phyloP scores from a whole-genome alignment of 306 rosid species.

The Acacia melanoxylon region DNA sequence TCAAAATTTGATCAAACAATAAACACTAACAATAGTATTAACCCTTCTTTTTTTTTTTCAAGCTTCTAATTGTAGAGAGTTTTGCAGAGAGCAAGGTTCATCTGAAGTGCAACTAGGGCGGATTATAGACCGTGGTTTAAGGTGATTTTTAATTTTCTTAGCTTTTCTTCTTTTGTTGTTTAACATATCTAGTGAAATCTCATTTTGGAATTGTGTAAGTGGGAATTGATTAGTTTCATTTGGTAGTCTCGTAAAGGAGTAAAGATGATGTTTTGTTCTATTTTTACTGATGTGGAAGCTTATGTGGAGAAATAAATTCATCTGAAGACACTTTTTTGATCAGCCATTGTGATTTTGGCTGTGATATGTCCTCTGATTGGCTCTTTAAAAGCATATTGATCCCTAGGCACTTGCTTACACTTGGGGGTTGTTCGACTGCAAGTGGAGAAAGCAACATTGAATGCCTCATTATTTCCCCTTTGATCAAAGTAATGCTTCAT shows the following conservation, averaged over 20 bases:
- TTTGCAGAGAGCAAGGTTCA: conserved; percentile 58
- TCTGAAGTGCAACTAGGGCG: conserved; percentile 85
- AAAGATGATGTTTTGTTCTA: not conserved
- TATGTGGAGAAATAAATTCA: not conserved
- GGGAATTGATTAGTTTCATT: not conserved
- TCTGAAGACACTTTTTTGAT: not conserved
- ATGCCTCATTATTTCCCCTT: not conserved
- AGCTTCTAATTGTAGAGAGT: not conserved
- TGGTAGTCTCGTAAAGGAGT: not conserved
- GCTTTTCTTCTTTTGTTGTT: not conserved
- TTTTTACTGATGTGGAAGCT: not conserved
- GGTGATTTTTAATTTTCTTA: conserved; percentile 25
- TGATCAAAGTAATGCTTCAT: not conserved
- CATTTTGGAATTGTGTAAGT: not conserved
- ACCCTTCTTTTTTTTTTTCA: not conserved
- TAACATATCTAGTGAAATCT: not conserved
- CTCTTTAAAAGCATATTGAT: not conserved
- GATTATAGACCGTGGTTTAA: conserved; percentile 74
- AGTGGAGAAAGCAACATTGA: not conserved
- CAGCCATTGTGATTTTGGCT: conserved; percentile 3
- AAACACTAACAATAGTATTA: too few species aligned
- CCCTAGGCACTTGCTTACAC: not conserved
- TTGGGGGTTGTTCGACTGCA: not conserved
- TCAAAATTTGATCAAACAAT: too few species aligned
- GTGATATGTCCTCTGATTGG: not conserved